Evolutionary conservation across 75 land plant species (phyloP).

Genomic region (Isoetes taiwanensis): DNA sequence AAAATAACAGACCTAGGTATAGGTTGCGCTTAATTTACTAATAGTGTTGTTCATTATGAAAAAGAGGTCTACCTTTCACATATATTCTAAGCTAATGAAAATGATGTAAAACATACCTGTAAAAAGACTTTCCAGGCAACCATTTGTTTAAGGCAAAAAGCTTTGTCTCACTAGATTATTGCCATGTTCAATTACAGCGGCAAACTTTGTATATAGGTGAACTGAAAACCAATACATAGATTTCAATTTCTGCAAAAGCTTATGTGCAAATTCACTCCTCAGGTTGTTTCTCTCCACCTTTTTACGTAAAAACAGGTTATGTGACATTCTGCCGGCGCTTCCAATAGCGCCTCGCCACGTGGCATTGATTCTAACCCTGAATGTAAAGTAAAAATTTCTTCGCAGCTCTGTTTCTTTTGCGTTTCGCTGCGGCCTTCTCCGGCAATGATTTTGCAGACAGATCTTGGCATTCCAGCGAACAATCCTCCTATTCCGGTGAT

Average conservation of each 20-base stretch:
- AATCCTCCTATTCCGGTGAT: too few relatives aligned
- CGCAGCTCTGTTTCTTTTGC: too few relatives aligned
- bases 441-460: too few relatives aligned
- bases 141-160: conserved; percentile 94
- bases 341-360: too few relatives aligned
- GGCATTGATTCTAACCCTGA: too few relatives aligned
- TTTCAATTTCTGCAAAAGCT: conserved; percentile 50
- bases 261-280: conserved; percentile 64
- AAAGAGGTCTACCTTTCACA: too few relatives aligned
- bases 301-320: too few relatives aligned
- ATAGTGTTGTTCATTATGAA: too few relatives aligned
- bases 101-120: conserved; percentile 37
- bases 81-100: background rate
- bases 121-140: conserved; percentile 61
- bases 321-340: too few relatives aligned
- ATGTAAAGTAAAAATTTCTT: too few relatives aligned
- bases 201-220: conserved; percentile 83
- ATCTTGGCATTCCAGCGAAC: too few relatives aligned
- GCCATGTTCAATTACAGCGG: conserved; percentile 73
- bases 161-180: conserved; percentile 48
- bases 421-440: too few relatives aligned
- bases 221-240: conserved; percentile 96
- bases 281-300: conserved; percentile 34
- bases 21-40: background rate
- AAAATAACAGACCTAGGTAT: background rate